These are phyloP conservation scores for Rhododendron simsii DNA, from an alignment of 148 eudicot species.

Conservation along the genomic window DNA sequence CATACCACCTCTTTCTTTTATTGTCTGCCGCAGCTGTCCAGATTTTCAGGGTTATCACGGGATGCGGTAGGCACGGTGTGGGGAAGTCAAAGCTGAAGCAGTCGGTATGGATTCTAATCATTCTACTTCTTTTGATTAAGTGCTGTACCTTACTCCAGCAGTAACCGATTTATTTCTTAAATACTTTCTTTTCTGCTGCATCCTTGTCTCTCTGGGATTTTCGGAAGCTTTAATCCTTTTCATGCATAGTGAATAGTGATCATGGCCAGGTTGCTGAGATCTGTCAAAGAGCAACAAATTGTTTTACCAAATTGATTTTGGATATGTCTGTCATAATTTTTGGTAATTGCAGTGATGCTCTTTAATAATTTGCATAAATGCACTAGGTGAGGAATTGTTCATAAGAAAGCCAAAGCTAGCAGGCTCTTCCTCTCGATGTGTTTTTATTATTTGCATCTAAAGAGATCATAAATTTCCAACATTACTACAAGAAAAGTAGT, in stretches of 20 bases:
- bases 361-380: not conserved
- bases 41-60: slow-evolving; percentile 82
- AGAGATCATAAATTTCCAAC: not conserved
- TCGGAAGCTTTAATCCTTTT: not conserved
- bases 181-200: not conserved
- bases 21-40: slow-evolving; percentile 61
- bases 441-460: not conserved
- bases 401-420: not conserved
- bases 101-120: slow-evolving; percentile 50
- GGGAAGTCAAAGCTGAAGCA: slow-evolving; percentile 86
- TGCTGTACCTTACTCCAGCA: not conserved
- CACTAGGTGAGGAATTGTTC: not conserved
- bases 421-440: not conserved
- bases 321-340: not conserved
- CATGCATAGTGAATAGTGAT: not conserved
- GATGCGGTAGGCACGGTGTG: slow-evolving; percentile 83
- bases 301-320: not conserved
- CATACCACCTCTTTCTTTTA: not conserved
- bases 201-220: not conserved
- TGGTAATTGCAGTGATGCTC: not conserved
- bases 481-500: not conserved
- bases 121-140: not conserved
- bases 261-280: not conserved
- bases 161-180: not conserved
- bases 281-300: not conserved